Conservation (phyloP, 2,329 filamentous ascomycete species). For the Alternaria postmessia region DNA sequence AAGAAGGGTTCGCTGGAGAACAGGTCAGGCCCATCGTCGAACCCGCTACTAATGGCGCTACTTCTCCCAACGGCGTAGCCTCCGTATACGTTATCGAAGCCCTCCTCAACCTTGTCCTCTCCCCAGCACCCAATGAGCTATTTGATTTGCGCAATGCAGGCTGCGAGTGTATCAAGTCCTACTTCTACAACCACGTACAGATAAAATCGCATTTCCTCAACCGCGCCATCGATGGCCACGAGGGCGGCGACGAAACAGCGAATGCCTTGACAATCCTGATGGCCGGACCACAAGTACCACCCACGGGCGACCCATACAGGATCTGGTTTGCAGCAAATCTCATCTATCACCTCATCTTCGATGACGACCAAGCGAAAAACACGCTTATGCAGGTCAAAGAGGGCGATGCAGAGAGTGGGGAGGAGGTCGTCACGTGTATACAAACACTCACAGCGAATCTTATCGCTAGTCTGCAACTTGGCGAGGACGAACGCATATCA, state of each 20-base stretch:
- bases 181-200: slow-evolving; percentile 81
- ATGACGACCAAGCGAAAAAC: slow-evolving; percentile 80
- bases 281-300: slow-evolving; percentile 67
- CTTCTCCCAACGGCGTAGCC: slow-evolving; percentile 60
- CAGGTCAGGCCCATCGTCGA: slow-evolving; percentile 73
- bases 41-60: slow-evolving; percentile 50
- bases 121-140: slow-evolving; percentile 69
- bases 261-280: slow-evolving; percentile 89
- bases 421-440: slow-evolving; percentile 94
- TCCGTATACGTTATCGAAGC: slow-evolving; percentile 93
- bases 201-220: slow-evolving; percentile 87
- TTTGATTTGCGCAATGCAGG: slow-evolving; percentile 86
- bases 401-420: slow-evolving; percentile 85
- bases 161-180: slow-evolving; percentile 90
- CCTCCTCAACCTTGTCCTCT: slow-evolving; percentile 81
- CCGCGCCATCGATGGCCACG: slow-evolving; percentile 87
- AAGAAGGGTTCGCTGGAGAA: slow-evolving; percentile 89
- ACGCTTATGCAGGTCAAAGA: slow-evolving; percentile 84
- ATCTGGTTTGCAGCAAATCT: slow-evolving; percentile 90
- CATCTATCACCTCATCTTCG: slow-evolving; percentile 83
- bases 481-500: slow-evolving; percentile 78
- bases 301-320: slow-evolving; percentile 81
- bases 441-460: slow-evolving; percentile 88
- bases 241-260: slow-evolving; percentile 80
- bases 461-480: slow-evolving; percentile 77